Evolutionary conservation across 305 asterid genomes (phyloP).

Genomic region (Lippia alba): DNA sequence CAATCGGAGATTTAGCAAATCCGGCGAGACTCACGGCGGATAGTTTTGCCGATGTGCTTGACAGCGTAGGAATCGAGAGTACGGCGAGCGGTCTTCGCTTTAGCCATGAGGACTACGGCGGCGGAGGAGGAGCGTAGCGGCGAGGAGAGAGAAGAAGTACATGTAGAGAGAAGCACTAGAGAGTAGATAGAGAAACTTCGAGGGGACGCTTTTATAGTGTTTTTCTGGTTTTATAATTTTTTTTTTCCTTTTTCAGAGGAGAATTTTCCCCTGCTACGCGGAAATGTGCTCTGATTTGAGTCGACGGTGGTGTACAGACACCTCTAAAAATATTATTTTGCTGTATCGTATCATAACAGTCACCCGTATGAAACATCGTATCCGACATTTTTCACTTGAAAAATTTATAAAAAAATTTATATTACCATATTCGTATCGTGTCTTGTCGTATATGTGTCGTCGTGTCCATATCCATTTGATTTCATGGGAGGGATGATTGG

Average conservation of each 20-base stretch:
- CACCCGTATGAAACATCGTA: too few relatives aligned
- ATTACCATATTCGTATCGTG: too few relatives aligned
- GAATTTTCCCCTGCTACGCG: conserved; percentile 19
- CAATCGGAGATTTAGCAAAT: conserved; percentile 3
- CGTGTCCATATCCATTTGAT: too few relatives aligned
- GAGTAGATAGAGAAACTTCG: conserved; percentile 39
- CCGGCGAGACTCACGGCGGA: conserved; percentile 57
- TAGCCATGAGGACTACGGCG: conserved; percentile 61
- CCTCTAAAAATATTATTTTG: too few relatives aligned
- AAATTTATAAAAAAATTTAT: too few relatives aligned
- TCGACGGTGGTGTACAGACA: too few relatives aligned
- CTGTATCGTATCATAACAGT: too few relatives aligned
- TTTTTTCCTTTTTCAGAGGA: conserved; percentile 3
- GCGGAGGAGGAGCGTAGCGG: conserved; percentile 24
- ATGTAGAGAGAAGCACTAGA: conserved; percentile 32
- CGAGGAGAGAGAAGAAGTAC: conserved; percentile 40
- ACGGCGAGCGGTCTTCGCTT: conserved; percentile 63
- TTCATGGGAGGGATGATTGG: not conserved
- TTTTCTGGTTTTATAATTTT: not conserved
- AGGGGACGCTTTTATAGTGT: conserved; percentile 23
- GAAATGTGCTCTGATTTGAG: conserved; percentile 2
- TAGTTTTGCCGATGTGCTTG: conserved; percentile 63
- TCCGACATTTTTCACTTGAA: too few relatives aligned
- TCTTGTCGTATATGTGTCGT: too few relatives aligned
- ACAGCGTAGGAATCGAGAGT: conserved; percentile 63